Conservation (phyloP, 2,329 filamentous ascomycete species). For the Alternaria hordeiaustralica region DNA sequence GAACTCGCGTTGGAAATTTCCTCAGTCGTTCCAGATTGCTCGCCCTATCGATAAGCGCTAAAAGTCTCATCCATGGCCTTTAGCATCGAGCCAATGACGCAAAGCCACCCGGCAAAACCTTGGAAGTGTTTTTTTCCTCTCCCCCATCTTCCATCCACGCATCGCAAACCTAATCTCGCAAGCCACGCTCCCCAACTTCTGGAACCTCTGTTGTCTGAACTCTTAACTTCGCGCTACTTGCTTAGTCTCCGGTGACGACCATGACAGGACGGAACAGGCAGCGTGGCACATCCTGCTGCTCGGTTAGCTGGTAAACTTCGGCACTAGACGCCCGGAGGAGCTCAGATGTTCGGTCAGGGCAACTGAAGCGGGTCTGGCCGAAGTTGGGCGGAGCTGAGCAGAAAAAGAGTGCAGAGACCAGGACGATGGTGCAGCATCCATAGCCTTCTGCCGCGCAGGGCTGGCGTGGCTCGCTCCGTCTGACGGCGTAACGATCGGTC, state of each 20-base stretch:
- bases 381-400: slow-evolving; percentile 12
- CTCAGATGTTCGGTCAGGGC: slow-evolving; percentile 1
- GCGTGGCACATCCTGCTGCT: slow-evolving; percentile 2
- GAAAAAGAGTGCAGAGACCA: background rate
- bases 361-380: slow-evolving; percentile 16
- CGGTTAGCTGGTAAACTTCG: slow-evolving; percentile 1
- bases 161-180: background rate
- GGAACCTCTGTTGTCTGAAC: slow-evolving; percentile 13
- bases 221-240: slow-evolving; percentile 8
- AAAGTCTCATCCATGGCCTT: background rate
- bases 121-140: background rate
- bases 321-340: background rate
- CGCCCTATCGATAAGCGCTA: slow-evolving; percentile 1
- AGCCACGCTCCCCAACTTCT: slow-evolving; percentile 7
- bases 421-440: slow-evolving; percentile 1
- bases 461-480: slow-evolving; percentile 1
- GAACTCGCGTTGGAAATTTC: slow-evolving; percentile 3
- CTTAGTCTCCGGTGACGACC: slow-evolving; percentile 5
- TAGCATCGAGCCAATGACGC: slow-evolving; percentile 1
- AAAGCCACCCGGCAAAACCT: background rate
- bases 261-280: background rate
- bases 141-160: background rate
- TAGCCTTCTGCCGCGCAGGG: background rate
- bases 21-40: background rate
- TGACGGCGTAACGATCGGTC: slow-evolving; percentile 4